Evolutionary conservation across 805 yeast species (phyloP).

Genomic region (Candida boidinii): DNA sequence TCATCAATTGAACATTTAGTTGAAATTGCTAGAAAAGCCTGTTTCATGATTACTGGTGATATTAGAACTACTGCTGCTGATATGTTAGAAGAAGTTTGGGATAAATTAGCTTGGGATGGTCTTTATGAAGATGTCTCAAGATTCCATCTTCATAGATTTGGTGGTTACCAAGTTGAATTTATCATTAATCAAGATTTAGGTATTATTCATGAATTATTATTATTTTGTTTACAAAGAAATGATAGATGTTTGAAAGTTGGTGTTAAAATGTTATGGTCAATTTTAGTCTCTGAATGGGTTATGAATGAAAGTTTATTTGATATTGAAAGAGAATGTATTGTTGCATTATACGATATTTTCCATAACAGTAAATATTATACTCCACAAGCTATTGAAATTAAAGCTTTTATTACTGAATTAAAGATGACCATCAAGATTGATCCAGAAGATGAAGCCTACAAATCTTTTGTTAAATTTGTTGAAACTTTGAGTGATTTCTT

Average conservation of each 20-base stretch:
- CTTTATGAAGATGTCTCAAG: slow-evolving; percentile 42
- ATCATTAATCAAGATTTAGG: slow-evolving; percentile 44
- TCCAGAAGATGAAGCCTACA: slow-evolving; percentile 55
- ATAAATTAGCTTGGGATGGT: slow-evolving; percentile 57
- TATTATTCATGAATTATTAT: slow-evolving; percentile 54
- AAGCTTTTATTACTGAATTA: slow-evolving; percentile 40
- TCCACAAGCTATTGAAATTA: slow-evolving; percentile 49
- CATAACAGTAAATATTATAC: slow-evolving; percentile 41
- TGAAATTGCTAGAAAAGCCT: slow-evolving; percentile 65
- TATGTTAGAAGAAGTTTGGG: slow-evolving; percentile 62
- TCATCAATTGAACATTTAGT: slow-evolving; percentile 63
- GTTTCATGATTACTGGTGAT: slow-evolving; percentile 53
- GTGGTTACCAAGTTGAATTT: slow-evolving; percentile 66
- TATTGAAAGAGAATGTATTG: slow-evolving; percentile 53
- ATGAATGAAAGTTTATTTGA: slow-evolving; percentile 49
- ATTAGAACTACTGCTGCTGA: slow-evolving; percentile 51
- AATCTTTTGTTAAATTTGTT: slow-evolving; percentile 39
- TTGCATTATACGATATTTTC: slow-evolving; percentile 59
- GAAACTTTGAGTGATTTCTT: slow-evolving; percentile 53
- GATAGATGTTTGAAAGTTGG: slow-evolving; percentile 52
- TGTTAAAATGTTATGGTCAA: slow-evolving; percentile 61
- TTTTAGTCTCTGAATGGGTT: slow-evolving; percentile 58
- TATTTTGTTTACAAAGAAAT: slow-evolving; percentile 63
- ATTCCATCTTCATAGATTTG: slow-evolving; percentile 53
- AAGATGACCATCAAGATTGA: slow-evolving; percentile 42